Evolutionary conservation across 331 rosid genomes (phyloP), one percentile per base, ranked within the genome.

Genomic region (Rhamnella rubrinervis): DNA sequence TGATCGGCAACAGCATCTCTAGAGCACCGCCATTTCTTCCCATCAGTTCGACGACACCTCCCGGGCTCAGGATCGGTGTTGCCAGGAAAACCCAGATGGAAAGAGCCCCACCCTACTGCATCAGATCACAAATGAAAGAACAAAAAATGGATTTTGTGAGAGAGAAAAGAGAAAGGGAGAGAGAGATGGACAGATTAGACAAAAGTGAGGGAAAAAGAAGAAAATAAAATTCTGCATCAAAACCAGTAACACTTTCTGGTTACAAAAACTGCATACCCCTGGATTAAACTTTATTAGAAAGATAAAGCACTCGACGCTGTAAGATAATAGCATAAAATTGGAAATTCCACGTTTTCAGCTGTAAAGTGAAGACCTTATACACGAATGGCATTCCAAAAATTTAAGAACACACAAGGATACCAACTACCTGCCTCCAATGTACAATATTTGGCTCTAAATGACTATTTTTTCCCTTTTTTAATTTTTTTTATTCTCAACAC

Each of bases 11-110:
- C 84, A 13, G 85, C 84, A 75, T 83, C 87, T 76, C 84, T 83
- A 6, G 87, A 76, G 82, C 87, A 83, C 75, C 87, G 85, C 87
- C 87, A 83, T 50, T 83, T 83, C 78, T 83, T 80, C 73, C 87
- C 87, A 67, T 79, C 87, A 0, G 87, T 83, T 50, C 87, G 70
- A 55, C 87, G 87, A 71, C 87, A 83, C 77, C 87, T 80, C 74
- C 87, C 87, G 1, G 87, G 87, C 60, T 83, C 82, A 21, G 85
- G 87, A 70, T 83, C 84, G 18, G 75, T 51, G 74, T 62, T 79
- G 79, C 71, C 78, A 8, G 84, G 70, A 65, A 68, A 79, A 2
- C 87, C 85, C 70, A 80, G 76, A 71, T 76, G 82, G 69, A 76
- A 83, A 83, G 84, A 44, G 19, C 78, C 84, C 85, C 87, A 83